Base-by-base conservation (phyloP, 495 filamentous ascomycete genomes). In the Echria macrotheca region DNA sequence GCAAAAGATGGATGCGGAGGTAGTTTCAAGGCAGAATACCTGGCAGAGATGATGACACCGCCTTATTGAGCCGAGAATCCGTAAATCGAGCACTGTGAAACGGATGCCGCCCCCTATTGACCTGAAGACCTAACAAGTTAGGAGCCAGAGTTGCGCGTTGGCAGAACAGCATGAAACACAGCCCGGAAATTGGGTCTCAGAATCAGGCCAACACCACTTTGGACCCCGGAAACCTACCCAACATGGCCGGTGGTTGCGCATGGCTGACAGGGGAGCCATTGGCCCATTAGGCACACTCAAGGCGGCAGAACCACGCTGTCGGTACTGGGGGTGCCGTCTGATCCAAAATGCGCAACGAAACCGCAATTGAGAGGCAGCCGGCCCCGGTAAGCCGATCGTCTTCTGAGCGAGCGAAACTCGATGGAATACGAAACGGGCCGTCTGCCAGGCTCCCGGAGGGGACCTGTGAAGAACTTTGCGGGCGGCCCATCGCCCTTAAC, bases 271-370 rank as follows among this genome's bases (percentile, higher is more conserved):
- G 37, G 37, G 37, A 19, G 37, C n/a, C n/a, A 5, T 9, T n/a
- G 7, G 15, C 7, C 37, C 37, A 9, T 15, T 23, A 22, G 6
- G 5, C 9, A 14, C 19, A 6, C 19, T 6, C 17, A 40, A 22
- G 37, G 37, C 37, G 37, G 37, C 37, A 40, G 37, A 5, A 18
- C 37, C 37, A 40, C 9, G 19, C 37, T 40, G 37, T 40, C 37
- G 37, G 37, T 14, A 40, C 37, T 21, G 37, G 3, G 15, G 37
- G 37, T n/a, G 33, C 15, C 33, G 14, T 14, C 15, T 37, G 33
- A 31, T 31, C 12, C 12, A 31, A 31, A 6, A 12, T 15, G 7
- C 33, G 8, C 5, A 5, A 14, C 14, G 14, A 37, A 37, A 14
- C 14, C 7, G 7, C 5, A 7, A 37, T 9, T 14, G 5, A 37